Conservation (phyloP, 2,329 filamentous ascomycete genomes). For the Neophaeococcomyces aloes region DNA sequence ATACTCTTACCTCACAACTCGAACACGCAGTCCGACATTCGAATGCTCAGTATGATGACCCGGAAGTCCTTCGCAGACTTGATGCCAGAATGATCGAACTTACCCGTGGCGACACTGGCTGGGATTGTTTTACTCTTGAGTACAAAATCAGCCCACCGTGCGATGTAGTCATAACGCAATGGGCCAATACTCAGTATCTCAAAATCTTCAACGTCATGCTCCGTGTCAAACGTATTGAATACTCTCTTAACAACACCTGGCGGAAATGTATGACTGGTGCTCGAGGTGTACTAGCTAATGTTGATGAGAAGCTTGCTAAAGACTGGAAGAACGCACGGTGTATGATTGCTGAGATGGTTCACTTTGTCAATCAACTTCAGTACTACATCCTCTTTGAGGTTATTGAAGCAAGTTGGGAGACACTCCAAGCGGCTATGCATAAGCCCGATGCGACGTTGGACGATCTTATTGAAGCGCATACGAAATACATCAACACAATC, state of each 20-base stretch:
- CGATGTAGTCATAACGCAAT: conserved; percentile 93
- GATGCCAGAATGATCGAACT: conserved; percentile 98
- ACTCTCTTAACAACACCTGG: conserved; percentile 83
- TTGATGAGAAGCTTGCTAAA: conserved; percentile 59
- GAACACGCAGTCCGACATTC: conserved; percentile 95
- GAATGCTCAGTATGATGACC: conserved; percentile 89
- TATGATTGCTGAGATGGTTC: conserved; percentile 91
- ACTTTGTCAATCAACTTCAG: conserved; percentile 92
- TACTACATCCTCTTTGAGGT: conserved; percentile 99
- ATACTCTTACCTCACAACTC: conserved; percentile 92
- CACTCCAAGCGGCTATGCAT: conserved; percentile 69
- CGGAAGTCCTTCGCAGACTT: conserved; percentile 79
- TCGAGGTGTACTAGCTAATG: conserved; percentile 73
- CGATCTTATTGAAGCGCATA: conserved; percentile 86
- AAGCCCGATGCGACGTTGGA: conserved; percentile 86
- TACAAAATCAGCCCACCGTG: conserved; percentile 97
- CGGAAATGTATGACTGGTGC: conserved; percentile 91
- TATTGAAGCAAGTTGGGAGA: conserved; percentile 91
- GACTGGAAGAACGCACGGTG: conserved; percentile 89
- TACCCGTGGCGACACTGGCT: conserved; percentile 91
- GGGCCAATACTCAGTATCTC: conserved; percentile 89
- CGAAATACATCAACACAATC: conserved; percentile 80
- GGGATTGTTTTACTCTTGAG: conserved; percentile 97
- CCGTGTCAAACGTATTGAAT: conserved; percentile 96
- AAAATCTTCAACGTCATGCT: conserved; percentile 99